Percentiles rank a stretch among this genome's conserved stretches.
Conservation (phyloP, 1,284 basidiomycete genomes). For the Puccinia novopanici region DNA sequence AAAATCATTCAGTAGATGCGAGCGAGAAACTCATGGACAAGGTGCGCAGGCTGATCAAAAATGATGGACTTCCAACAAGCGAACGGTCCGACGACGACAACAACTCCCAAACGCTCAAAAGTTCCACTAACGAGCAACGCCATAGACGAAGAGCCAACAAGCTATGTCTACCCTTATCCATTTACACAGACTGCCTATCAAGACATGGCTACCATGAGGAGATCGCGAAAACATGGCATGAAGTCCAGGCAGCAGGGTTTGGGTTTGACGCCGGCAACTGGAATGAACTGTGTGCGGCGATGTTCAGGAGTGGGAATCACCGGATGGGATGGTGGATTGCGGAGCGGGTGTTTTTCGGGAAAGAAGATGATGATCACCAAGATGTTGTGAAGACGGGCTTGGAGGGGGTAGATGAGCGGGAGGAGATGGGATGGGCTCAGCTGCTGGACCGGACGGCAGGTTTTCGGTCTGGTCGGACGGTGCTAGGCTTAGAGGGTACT, state of each 20-base stretch:
- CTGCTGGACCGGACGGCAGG: constrained; percentile 20
- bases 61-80: constrained; percentile 52
- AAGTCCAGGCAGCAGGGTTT: constrained; percentile 70
- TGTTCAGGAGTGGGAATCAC: constrained; percentile 65
- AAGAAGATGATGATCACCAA: neutral
- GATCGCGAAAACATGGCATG: constrained; percentile 71
- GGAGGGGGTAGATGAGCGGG: neutral
- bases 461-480: constrained; percentile 17
- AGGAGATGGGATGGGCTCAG: constrained; percentile 17
- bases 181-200: constrained; percentile 77
- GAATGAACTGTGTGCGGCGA: constrained; percentile 78
- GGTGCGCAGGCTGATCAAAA: constrained; percentile 51
- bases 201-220: constrained; percentile 67
- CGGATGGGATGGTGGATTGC: constrained; percentile 43
- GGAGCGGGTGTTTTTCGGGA: constrained; percentile 36
- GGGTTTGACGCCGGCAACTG: constrained; percentile 87
- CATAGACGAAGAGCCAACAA: constrained; percentile 62
- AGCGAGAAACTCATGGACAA: constrained; percentile 45
- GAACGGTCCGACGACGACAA: neutral
- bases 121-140: constrained; percentile 19
- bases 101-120: neutral
- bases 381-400: neutral
- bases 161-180: constrained; percentile 77
- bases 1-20: constrained; percentile 30
- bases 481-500: constrained; percentile 33